Percentiles rank a stretch among this genome's conserved stretches.
phyloP scores from a whole-genome alignment of 495 filamentous ascomycete species.

The Aspergillus sclerotiicarbonarius region DNA sequence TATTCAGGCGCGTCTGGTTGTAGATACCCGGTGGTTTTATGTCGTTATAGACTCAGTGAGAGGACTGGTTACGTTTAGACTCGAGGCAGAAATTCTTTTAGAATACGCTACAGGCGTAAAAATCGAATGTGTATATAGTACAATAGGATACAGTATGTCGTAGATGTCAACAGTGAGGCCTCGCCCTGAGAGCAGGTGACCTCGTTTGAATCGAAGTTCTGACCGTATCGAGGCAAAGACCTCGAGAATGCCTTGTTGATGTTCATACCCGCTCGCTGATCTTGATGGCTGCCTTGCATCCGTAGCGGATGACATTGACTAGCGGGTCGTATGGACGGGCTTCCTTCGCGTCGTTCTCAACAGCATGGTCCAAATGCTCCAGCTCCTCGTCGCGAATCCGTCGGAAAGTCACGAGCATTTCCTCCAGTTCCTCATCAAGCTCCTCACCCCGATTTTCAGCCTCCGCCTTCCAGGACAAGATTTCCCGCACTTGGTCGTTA shows the following conservation, averaged over 20 bases:
- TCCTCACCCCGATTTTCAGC: conserved; percentile 65
- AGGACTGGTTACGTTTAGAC: neutral
- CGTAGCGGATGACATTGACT: conserved; percentile 82
- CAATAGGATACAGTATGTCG: neutral
- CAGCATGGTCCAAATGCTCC: conserved; percentile 93
- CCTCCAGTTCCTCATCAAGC: conserved; percentile 72
- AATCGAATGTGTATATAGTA: conserved; percentile 8
- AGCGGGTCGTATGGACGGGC: conserved; percentile 85
- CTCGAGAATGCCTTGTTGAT: conserved; percentile 15
- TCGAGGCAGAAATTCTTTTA: conserved; percentile 2
- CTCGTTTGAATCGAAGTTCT: neutral
- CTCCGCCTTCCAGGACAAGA: conserved; percentile 76
- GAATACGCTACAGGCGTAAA: neutral
- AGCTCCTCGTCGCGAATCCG: conserved; percentile 93
- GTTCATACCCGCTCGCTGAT: conserved; percentile 76
- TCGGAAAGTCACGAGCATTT: conserved; percentile 70
- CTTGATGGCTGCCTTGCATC: conserved; percentile 90
- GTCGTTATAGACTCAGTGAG: neutral
- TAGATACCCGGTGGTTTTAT: conserved; percentile 19
- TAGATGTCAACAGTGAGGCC: neutral
- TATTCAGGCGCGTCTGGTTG: neutral
- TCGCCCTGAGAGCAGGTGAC: neutral
- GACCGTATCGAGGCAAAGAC: conserved; percentile 33
- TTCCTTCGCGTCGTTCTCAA: conserved; percentile 85
- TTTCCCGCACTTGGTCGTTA: conserved; percentile 79